Conservation (phyloP, 768 basidiomycete species). For the Kwoniella newhampshirensis region DNA sequence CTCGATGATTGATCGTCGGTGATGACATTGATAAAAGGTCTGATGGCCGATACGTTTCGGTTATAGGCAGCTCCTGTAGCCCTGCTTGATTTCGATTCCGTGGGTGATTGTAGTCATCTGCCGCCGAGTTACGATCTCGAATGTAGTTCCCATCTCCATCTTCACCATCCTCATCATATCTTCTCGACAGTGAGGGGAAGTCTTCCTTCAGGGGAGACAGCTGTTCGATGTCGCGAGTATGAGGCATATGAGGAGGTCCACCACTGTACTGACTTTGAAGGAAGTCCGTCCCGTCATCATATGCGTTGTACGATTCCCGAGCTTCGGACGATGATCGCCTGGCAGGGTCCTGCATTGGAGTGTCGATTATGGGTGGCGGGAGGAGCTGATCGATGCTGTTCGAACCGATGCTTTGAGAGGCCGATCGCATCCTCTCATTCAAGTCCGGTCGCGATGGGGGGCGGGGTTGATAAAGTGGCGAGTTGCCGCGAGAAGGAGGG, state of each 20-base stretch:
- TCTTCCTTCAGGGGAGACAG: slow-evolving; percentile 6
- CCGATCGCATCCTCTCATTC: slow-evolving; percentile 8
- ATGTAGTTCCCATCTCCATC: slow-evolving; percentile 1
- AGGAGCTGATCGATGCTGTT: slow-evolving; percentile 4
- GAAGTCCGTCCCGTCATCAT: not conserved
- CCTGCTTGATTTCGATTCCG: no score
- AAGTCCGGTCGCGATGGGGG: slow-evolving; percentile 14
- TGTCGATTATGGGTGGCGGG: slow-evolving; percentile 3
- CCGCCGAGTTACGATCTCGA: slow-evolving; percentile 5
- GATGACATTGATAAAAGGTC: not conserved
- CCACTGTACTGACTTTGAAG: not conserved
- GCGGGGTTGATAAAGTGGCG: slow-evolving; percentile 16
- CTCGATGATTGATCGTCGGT: no score
- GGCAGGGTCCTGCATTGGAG: not conserved
- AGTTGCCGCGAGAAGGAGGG: slow-evolving; percentile 6
- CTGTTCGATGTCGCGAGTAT: not conserved
- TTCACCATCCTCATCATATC: slow-evolving; percentile 17
- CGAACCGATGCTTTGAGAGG: slow-evolving; percentile 2
- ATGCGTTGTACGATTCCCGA: not conserved
- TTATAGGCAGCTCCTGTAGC: no score
- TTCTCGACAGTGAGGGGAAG: slow-evolving; percentile 8
- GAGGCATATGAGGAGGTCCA: not conserved
- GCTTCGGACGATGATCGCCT: not conserved
- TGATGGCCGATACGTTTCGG: not conserved
- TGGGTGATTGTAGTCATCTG: not conserved